A percentile compares a stretch with the other conserved stretches of the same genome.
phyloP scores from a whole-genome alignment of 2,329 filamentous ascomycete genomes.

The Ceratocystis ficicola region DNA sequence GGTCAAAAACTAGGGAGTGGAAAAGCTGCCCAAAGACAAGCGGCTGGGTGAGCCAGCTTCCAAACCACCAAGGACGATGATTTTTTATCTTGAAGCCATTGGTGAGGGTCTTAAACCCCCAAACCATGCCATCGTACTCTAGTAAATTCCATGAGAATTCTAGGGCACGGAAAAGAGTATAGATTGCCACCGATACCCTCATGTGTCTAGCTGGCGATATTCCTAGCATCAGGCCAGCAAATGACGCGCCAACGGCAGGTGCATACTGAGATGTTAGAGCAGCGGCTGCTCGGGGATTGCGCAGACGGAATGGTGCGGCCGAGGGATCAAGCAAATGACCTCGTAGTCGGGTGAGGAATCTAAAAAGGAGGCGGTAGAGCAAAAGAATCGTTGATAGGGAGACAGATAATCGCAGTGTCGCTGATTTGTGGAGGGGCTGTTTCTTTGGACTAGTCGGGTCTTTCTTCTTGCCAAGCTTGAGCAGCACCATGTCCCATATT shows the following conservation, averaged over 20 bases:
- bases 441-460: conserved; percentile 35
- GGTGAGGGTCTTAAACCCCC: conserved; percentile 38
- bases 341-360: conserved; percentile 73
- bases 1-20: conserved; percentile 64
- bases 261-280: conserved; percentile 73
- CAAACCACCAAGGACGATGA: conserved; percentile 68
- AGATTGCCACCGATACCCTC: conserved; percentile 70
- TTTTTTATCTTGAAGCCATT: conserved; percentile 39
- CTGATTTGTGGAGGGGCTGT: conserved; percentile 48
- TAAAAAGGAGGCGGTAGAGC: conserved; percentile 77
- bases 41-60: conserved; percentile 71
- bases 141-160: conserved; percentile 80
- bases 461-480: conserved; percentile 35
- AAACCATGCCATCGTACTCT: conserved; percentile 59
- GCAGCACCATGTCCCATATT: conserved; percentile 43
- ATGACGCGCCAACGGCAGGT: conserved; percentile 77
- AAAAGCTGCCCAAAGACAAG: conserved; percentile 63
- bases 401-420: conserved; percentile 64
- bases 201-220: conserved; percentile 55
- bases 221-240: conserved; percentile 73
- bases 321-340: conserved; percentile 67
- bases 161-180: conserved; percentile 64
- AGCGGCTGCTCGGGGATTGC: conserved; percentile 65
- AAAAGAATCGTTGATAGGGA: conserved; percentile 78
- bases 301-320: conserved; percentile 64